A percentile compares a stretch with the other conserved stretches of the same genome.
phyloP scores from a whole-genome alignment of 192 early-diverging fungal genomes.

The Geranomyces variabilis region DNA sequence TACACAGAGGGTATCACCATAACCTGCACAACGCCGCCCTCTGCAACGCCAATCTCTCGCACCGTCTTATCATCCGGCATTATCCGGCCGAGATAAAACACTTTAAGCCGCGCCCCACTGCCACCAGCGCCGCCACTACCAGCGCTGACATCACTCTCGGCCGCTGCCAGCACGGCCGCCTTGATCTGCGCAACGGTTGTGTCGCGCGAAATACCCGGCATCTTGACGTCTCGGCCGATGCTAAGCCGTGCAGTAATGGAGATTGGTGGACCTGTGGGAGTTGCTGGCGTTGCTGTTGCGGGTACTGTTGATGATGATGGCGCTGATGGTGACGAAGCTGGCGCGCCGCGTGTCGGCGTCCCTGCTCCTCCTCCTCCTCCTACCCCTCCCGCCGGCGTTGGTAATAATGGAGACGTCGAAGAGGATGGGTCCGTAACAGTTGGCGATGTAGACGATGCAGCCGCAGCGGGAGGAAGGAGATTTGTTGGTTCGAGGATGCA shows the following conservation, averaged over 20 bases:
- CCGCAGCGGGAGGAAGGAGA: background rate
- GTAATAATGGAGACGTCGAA: background rate
- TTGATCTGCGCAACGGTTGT: conserved; percentile 17
- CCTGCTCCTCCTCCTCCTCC: no score
- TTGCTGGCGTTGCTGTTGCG: background rate
- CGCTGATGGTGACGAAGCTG: background rate
- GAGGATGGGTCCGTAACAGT: background rate
- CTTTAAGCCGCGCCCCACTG: background rate
- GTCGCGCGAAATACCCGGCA: background rate
- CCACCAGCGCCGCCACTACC: background rate
- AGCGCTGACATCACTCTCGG: background rate
- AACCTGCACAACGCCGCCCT: conserved; percentile 35
- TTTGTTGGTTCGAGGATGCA: conserved; percentile 56
- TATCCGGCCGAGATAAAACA: conserved; percentile 35
- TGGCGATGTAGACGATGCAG: background rate
- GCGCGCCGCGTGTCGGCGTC: background rate
- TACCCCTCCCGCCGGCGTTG: background rate
- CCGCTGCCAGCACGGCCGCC: background rate
- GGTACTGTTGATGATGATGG: background rate
- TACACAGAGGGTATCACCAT: conserved; percentile 26
- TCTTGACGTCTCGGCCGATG: conserved; percentile 31
- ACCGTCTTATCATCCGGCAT: conserved; percentile 20
- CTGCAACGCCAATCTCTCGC: conserved; percentile 21
- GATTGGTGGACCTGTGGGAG: conserved; percentile 1
- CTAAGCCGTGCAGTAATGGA: conserved; percentile 25